These are phyloP conservation scores for Leccinum fibrillosum DNA, from an alignment of 768 basidiomycete genomes.

Conservation along the genomic window DNA sequence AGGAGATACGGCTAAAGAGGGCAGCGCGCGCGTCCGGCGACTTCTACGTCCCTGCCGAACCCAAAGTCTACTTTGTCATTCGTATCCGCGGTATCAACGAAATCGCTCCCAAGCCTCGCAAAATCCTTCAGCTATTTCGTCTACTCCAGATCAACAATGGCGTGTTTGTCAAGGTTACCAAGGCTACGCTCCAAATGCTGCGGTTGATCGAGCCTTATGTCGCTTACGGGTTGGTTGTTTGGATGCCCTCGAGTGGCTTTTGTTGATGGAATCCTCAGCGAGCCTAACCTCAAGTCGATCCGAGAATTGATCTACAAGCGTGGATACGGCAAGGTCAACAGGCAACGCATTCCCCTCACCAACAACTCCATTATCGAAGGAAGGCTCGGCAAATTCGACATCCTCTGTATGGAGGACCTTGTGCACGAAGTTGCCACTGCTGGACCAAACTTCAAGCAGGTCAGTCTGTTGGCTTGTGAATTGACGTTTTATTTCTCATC, in stretches of 20 bases:
- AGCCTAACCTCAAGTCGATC: constrained; percentile 94
- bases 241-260: not conserved
- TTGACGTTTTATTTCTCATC: not conserved
- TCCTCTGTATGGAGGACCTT: constrained; percentile 95
- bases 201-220: constrained; percentile 96
- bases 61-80: constrained; percentile 97
- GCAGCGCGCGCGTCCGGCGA: constrained; percentile 89
- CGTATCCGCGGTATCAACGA: constrained; percentile 99
- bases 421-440: constrained; percentile 94
- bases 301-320: constrained; percentile 99
- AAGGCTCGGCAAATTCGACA: constrained; percentile 87
- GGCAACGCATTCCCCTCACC: constrained; percentile 93
- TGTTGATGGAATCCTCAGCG: constrained; percentile 43
- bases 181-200: constrained; percentile 97
- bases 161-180: constrained; percentile 96
- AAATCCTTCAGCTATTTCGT: constrained; percentile 97
- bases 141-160: constrained; percentile 99
- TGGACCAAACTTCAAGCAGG: constrained; percentile 99
- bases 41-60: constrained; percentile 95
- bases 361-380: constrained; percentile 94
- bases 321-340: constrained; percentile 97
- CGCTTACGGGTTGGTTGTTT: constrained; percentile 78
- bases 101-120: constrained; percentile 98
- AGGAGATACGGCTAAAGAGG: constrained; percentile 94
- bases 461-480: constrained; percentile 31